phyloP scores from a whole-genome alignment of 2,329 filamentous ascomycete genomes.

The Colletotrichum graminicola region DNA sequence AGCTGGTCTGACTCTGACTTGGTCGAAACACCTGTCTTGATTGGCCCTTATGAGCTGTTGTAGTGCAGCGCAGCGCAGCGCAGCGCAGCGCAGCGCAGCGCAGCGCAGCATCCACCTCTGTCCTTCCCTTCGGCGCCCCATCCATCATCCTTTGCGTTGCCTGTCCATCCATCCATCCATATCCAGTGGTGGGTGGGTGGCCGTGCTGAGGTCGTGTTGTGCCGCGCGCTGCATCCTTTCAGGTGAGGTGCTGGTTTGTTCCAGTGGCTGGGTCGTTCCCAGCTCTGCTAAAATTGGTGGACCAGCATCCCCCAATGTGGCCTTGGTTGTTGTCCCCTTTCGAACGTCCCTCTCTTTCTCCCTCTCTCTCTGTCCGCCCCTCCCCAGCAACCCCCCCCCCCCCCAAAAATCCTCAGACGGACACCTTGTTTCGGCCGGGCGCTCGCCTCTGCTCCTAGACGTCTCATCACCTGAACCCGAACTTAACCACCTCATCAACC shows the following conservation, averaged over 20 bases:
- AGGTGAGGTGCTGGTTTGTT: constrained; percentile 23
- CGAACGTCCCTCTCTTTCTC: not conserved
- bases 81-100: too few species aligned
- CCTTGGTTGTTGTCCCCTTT: constrained; percentile 22
- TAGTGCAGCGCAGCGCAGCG: not conserved
- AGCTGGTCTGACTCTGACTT: constrained; percentile 19
- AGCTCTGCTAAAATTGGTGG: constrained; percentile 41
- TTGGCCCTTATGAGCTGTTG: constrained; percentile 27
- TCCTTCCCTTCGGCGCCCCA: not conserved
- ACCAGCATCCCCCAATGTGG: constrained; percentile 27
- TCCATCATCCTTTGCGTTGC: constrained; percentile 2
- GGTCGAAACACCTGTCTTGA: constrained; percentile 28
- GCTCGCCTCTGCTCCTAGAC: constrained; percentile 40
- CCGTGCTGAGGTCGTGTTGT: constrained; percentile 16
- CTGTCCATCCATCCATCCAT: not conserved
- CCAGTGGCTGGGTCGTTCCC: constrained; percentile 42
- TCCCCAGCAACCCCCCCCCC: constrained; percentile 27
- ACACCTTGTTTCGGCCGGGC: constrained; percentile 41
- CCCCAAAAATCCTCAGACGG: constrained; percentile 42
- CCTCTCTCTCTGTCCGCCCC: not conserved
- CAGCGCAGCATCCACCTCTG: not conserved
- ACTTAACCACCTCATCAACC: constrained; percentile 42
- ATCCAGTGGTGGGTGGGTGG: constrained; percentile 1
- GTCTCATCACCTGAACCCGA: constrained; percentile 42
- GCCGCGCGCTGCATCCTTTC: constrained; percentile 17